Evolutionary conservation across 495 filamentous ascomycete species (phyloP), one percentile per base, ranked within the genome.

Genomic region (Letharia lupina): DNA sequence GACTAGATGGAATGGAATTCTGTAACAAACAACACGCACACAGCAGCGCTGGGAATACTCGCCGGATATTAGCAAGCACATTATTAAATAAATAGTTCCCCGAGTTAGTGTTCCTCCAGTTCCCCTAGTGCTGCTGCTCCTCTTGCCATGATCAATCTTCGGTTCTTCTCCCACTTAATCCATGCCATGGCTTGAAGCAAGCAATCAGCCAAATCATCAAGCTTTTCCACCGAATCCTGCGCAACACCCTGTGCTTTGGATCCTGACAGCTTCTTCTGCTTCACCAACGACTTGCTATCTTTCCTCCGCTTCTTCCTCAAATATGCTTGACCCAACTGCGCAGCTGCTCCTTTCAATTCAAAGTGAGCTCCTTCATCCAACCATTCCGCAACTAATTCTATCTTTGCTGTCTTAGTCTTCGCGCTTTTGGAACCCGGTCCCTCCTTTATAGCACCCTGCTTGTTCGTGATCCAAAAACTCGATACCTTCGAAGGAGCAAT

Each of bases 131-230:
- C 68, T 23, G 54, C 56, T 35, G 54, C 28, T 15, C 68, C 68
- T 37, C 60, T 67, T n/a, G 54, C 42, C 44, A 65, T 35, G 9
- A 70, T 67, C 45, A 70, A 48, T 44, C 78, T 78, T 67, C 85
- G 75, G 74, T 91, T 93, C 67, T 79, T 75, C 72, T 93, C 84
- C 93, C 93, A 98, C 64, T 88, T 81, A 60, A 93, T 74, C 89
- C 90, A 96, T 13, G 91, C 88, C 68, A 91, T 77, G 1, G 88
- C 94, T 77, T 98, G 93, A 68, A 96, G 71, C 41, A 97, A 75
- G 74, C 89, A 90, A 82, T 98, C 93, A 9, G 91, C 89, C 68
- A 98, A 77, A 80, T 98, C 93, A 78, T 98, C 93, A 69, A 96
- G 71, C 74, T 98, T 98, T 28, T 68, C 68, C 16, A 71, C 67